A percentile compares a stretch with the other conserved stretches of the same genome.
Evolutionary conservation across 1,284 basidiomycete species (phyloP).

Genomic region (Naganishia liquefaciens): DNA sequence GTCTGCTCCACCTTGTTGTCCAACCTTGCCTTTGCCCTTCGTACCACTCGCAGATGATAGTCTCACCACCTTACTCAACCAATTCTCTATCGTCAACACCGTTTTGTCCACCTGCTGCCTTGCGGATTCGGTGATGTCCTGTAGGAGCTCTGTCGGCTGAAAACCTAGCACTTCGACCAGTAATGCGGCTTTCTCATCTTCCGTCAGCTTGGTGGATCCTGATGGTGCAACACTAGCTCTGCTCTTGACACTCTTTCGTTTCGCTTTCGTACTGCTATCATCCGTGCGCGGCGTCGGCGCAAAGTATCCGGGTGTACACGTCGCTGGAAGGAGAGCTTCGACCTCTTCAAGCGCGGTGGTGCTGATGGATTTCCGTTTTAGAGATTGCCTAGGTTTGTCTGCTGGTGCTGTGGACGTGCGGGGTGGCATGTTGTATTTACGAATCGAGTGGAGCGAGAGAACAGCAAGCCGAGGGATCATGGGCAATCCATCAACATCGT

Average conservation of each 20-base stretch:
- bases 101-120: conserved; percentile 42
- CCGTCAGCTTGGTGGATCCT: neutral
- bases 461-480: neutral
- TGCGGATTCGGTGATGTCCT: conserved; percentile 47
- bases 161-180: conserved; percentile 39
- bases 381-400: conserved; percentile 1
- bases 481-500: neutral
- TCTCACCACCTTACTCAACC: conserved; percentile 35
- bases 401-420: neutral
- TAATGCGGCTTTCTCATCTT: conserved; percentile 21
- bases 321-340: conserved; percentile 18
- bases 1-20: neutral
- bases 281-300: neutral
- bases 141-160: conserved; percentile 42
- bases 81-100: conserved; percentile 42
- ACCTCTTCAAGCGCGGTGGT: conserved; percentile 15
- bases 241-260: conserved; percentile 16
- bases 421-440: conserved; percentile 11
- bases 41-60: conserved; percentile 4
- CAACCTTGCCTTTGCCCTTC: neutral
- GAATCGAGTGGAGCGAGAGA: neutral
- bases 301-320: conserved; percentile 27
- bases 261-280: neutral
- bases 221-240: neutral
- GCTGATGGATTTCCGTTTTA: conserved; percentile 24